These are phyloP conservation scores for Canna indica DNA, from an alignment of 176 grass and related monocot genomes.

Conservation along the genomic window DNA sequence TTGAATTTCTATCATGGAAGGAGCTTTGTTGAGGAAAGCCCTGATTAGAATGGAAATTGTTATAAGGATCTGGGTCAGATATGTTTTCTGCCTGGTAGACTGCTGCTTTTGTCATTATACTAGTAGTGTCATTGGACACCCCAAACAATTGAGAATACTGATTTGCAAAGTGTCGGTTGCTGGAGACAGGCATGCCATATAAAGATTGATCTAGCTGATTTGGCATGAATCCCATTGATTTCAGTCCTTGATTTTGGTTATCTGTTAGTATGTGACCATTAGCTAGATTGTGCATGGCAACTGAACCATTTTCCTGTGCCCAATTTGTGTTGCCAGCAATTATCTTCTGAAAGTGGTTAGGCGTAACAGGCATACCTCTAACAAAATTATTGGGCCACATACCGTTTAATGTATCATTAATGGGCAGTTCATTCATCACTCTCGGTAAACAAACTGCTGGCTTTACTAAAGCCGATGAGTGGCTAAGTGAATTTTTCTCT, in stretches of 20 bases:
- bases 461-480: neutral
- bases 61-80: slow-evolving; percentile 35
- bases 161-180: slow-evolving; percentile 42
- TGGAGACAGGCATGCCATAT: slow-evolving; percentile 45
- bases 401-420: neutral
- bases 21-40: slow-evolving; percentile 27
- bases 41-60: slow-evolving; percentile 40
- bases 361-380: slow-evolving; percentile 29
- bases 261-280: slow-evolving; percentile 59
- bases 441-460: neutral
- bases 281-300: slow-evolving; percentile 34
- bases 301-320: slow-evolving; percentile 48
- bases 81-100: slow-evolving; percentile 47
- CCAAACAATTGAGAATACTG: slow-evolving; percentile 69
- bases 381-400: slow-evolving; percentile 47
- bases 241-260: slow-evolving; percentile 48
- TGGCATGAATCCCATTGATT: slow-evolving; percentile 44
- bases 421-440: slow-evolving; percentile 5
- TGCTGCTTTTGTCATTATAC: slow-evolving; percentile 36
- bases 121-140: slow-evolving; percentile 49
- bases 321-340: slow-evolving; percentile 47
- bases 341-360: slow-evolving; percentile 40
- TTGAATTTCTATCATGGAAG: slow-evolving; percentile 6
- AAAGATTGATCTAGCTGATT: slow-evolving; percentile 70
- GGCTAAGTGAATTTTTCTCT: slow-evolving; percentile 11